Base-by-base conservation (phyloP, 2,329 filamentous ascomycete species). In the Teratosphaeria zuluensis region DNA sequence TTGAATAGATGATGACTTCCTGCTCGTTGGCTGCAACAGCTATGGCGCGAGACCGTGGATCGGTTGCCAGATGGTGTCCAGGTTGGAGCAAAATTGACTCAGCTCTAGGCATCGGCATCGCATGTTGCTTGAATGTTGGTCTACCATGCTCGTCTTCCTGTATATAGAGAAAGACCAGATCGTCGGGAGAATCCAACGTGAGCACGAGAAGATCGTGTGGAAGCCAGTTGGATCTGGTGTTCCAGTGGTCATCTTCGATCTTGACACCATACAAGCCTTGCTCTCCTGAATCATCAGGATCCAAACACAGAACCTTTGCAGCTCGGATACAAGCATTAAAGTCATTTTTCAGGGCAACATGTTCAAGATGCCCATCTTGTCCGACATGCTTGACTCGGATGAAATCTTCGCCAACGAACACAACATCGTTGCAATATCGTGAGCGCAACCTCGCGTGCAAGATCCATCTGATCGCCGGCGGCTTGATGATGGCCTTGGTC, bases 121-220 rank as follows among this genome's bases (percentile, higher is more conserved):
- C 80, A 35, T 81, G 82, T 33, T 83, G 78, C 9, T 83, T 77
- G 65, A 95, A 92, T 21, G 81, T 78, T 48, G 81, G 75, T 6
- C 71, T 70, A 5, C 79, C 79, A 59, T 78, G 72, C 1, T 67
- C 63, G 0, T 67, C 66, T 32, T 77, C 74, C 35, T 73, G 76
- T 53, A 90, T 79, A 71, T 87, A 92, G 28, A 96, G 74, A 65
- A 96, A 96, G 28, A 92, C 79, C 55, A 90, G 77, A 59, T 89
- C 84, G 42, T 86, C 85, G 16, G 82, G 84, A 48, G 42, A 48
- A 63, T 89, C 86, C 8, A 96, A 80, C 24, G 89, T 84, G 16
- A 97, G 75, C 3, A 94, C 81, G 16, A 97, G 76, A 28, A 92
- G 77, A 68, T 97, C 90, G n/a, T 90, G 88, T 12, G 92, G 89